Evolutionary conservation across 352 stramenopile genomes (phyloP), one percentile per base, ranked within the genome.

Genomic region (Phytophthora pluvialis): DNA sequence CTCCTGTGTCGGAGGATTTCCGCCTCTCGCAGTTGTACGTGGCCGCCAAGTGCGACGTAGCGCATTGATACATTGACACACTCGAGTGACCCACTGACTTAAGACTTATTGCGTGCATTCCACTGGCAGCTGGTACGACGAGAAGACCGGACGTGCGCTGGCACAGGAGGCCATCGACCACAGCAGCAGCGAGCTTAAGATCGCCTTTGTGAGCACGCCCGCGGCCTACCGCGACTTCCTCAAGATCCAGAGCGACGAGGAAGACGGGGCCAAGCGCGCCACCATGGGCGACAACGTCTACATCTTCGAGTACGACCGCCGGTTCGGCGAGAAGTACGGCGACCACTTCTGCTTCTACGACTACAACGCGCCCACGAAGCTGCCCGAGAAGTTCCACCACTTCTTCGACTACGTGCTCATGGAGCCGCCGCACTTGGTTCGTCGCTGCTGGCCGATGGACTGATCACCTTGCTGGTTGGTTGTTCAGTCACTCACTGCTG

Each of bases 401-500:
- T 84, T 82, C 54, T 84, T 84, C 32, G 73, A 81, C 60, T 84
- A 82, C 48, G 69, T 84, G 43, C 56, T 84, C 16, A 77, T 82
- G 60, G 73, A 84, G 33, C 76, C 76, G 25, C 76, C 76, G 10
- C 78, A 84, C 40, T 32, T 84, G 67, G 72, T 81, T 42, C 42
- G 66, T 64, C 26, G n/a, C 11, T 53, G 18, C 13, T 28, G 18
- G 12, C n/a, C 32, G n/a, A 43, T 10, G 7, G 26, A 18, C 49
- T 29, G 42, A n/a, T n/a, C n/a, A n/a, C n/a, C n/a, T n/a, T n/a
- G 49, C 9, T 10, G 11, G 15, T 39, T 52, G 28, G 15, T 2
- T 11, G 26, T 39, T 21, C n/a, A 13, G 10, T 16, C n/a, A 21
- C 50, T 58, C 26, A 40, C 33, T n/a, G n/a, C n/a, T n/a, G n/a